Conservation (phyloP, 129 eudicot species). For the Tagetes erecta region DNA sequence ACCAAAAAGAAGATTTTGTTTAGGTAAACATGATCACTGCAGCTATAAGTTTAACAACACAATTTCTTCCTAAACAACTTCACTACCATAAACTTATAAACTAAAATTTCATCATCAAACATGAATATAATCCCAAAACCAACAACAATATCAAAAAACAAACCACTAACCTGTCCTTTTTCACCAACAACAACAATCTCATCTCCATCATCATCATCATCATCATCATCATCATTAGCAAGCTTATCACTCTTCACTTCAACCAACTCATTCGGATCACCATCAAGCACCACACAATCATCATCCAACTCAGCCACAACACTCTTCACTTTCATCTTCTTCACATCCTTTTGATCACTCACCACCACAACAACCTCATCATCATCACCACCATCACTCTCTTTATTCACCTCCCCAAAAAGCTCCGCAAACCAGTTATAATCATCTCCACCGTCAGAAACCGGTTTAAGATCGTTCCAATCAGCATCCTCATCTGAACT, state of each 20-base stretch:
- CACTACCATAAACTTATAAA: not conserved
- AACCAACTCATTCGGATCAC: conserved; percentile 65
- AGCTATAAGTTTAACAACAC: not conserved
- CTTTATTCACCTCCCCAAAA: conserved; percentile 41
- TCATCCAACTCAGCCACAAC: conserved; percentile 48
- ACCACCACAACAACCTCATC: conserved; percentile 44
- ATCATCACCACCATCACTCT: conserved; percentile 44
- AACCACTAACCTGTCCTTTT: conserved; percentile 67
- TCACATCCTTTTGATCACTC: conserved; percentile 39
- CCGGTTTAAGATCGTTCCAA: conserved; percentile 34
- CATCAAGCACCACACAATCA: conserved; percentile 86
- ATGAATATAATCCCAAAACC: not conserved
- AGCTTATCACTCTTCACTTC: conserved; percentile 11
- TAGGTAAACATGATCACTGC: not conserved
- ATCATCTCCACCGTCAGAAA: conserved; percentile 37
- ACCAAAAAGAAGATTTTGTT: no score
- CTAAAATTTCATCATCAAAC: not conserved
- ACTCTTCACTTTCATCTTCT: conserved; percentile 34
- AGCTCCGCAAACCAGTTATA: conserved; percentile 51
- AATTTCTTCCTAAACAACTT: conserved; percentile 4
- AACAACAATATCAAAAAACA: not conserved
- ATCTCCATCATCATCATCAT: conserved; percentile 38
- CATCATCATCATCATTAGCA: conserved; percentile 18
- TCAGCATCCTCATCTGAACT: conserved; percentile 71
- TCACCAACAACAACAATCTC: conserved; percentile 69